Percentiles rank a stretch among this genome's conserved stretches.
Evolutionary conservation across 768 basidiomycete species (phyloP).

Genomic region (Agaricus subrufescens): DNA sequence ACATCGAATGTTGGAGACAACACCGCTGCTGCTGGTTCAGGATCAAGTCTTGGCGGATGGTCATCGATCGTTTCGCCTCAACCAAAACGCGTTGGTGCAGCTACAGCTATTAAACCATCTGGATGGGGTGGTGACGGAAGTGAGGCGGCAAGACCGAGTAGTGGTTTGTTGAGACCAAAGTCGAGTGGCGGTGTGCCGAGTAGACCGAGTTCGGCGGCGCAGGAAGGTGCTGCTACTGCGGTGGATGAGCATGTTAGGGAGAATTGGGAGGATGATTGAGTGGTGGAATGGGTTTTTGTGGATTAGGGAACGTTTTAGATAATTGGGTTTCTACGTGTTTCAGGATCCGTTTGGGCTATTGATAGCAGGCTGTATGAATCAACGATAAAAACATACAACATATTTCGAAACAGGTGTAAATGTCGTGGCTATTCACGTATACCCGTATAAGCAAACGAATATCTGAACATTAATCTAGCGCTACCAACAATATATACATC

Average conservation of each 20-base stretch:
- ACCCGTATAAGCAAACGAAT: too few species aligned
- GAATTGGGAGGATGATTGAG: slow-evolving; percentile 32
- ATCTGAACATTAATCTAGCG: too few species aligned
- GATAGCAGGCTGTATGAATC: too few species aligned
- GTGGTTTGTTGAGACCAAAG: neutral
- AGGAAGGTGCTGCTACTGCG: slow-evolving; percentile 7
- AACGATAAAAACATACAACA: too few species aligned
- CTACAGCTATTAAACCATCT: neutral
- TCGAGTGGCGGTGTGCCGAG: neutral
- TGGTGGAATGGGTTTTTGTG: neutral
- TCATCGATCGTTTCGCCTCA: slow-evolving; percentile 4
- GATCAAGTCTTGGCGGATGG: neutral
- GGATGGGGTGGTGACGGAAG: neutral
- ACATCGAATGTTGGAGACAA: too few species aligned
- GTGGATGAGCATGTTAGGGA: slow-evolving; percentile 21
- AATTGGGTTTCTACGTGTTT: neutral
- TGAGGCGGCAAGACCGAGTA: neutral
- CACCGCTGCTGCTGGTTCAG: neutral
- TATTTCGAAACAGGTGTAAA: too few species aligned
- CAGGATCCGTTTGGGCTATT: too few species aligned
- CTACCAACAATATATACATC: too few species aligned
- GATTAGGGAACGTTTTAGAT: neutral
- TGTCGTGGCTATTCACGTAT: too few species aligned
- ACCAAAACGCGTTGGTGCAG: slow-evolving; percentile 1
- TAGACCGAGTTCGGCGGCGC: slow-evolving; percentile 1